A percentile compares a stretch with the other conserved stretches of the same genome.
These are phyloP conservation scores for Nasturtium officinale DNA, from an alignment of 345 rosid species.

Conservation along the genomic window DNA sequence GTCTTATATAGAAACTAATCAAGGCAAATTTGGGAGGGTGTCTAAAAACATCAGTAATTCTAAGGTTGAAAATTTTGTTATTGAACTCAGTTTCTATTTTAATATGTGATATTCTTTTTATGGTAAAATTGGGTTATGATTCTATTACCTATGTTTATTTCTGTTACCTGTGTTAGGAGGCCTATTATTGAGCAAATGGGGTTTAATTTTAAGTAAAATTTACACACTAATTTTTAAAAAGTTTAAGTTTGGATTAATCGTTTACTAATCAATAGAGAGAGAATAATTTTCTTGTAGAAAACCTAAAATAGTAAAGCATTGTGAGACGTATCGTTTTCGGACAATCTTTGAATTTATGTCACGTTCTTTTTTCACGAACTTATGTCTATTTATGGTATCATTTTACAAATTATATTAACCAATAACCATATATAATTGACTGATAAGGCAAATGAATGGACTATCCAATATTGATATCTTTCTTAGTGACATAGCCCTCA, in stretches of 20 bases:
- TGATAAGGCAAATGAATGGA: neutral
- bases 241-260: neutral
- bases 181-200: constrained; percentile 19
- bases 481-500: neutral
- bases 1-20: constrained; percentile 23
- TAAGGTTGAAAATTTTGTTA: constrained; percentile 12
- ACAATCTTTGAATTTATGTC: neutral
- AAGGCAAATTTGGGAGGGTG: neutral
- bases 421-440: neutral
- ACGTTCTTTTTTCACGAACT: neutral
- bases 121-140: constrained; percentile 6
- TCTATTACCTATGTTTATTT: neutral
- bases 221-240: neutral
- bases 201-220: constrained; percentile 11
- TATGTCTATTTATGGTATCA: neutral
- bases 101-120: neutral
- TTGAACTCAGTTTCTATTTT: constrained; percentile 26
- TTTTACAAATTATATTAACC: neutral
- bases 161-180: neutral
- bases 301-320: neutral
- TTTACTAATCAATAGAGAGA: neutral
- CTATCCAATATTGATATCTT: neutral
- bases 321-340: neutral
- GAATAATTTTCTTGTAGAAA: neutral
- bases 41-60: neutral